Conservation (phyloP, 768 basidiomycete genomes). For the Dentipellis sp. region DNA sequence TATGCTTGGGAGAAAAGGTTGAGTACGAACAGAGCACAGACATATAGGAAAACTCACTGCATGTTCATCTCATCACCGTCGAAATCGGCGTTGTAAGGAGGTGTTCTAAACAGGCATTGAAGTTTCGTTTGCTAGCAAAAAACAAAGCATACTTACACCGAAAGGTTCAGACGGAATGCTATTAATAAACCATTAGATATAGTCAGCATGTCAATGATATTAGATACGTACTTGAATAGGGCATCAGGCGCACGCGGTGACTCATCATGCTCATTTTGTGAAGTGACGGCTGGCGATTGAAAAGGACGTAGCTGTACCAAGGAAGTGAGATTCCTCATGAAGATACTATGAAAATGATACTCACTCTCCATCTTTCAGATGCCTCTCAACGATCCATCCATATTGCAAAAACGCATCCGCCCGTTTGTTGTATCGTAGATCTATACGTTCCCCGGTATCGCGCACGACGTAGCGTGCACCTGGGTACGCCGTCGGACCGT, state of each 20-base stretch:
- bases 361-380: constrained; percentile 97
- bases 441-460: constrained; percentile 95
- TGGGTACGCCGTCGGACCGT: constrained; percentile 91
- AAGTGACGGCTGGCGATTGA: constrained; percentile 96
- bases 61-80: constrained; percentile 99
- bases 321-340: background rate
- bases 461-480: constrained; percentile 95
- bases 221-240: constrained; percentile 79
- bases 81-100: constrained; percentile 99
- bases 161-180: constrained; percentile 97
- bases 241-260: constrained; percentile 94
- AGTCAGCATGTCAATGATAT: too few relatives aligned
- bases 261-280: constrained; percentile 99
- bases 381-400: constrained; percentile 97
- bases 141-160: constrained; percentile 61
- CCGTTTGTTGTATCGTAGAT: constrained; percentile 92
- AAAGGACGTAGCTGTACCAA: constrained; percentile 66
- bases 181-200: background rate
- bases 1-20: constrained; percentile 46
- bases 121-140: constrained; percentile 16
- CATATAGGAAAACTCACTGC: constrained; percentile 64
- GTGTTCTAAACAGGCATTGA: constrained; percentile 47
- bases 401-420: constrained; percentile 93
- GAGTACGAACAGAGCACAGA: constrained; percentile 4
- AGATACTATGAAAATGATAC: constrained; percentile 25